Evolutionary conservation across 768 basidiomycete genomes (phyloP), one percentile per base, ranked within the genome.

Genomic region (Epithele typhae): DNA sequence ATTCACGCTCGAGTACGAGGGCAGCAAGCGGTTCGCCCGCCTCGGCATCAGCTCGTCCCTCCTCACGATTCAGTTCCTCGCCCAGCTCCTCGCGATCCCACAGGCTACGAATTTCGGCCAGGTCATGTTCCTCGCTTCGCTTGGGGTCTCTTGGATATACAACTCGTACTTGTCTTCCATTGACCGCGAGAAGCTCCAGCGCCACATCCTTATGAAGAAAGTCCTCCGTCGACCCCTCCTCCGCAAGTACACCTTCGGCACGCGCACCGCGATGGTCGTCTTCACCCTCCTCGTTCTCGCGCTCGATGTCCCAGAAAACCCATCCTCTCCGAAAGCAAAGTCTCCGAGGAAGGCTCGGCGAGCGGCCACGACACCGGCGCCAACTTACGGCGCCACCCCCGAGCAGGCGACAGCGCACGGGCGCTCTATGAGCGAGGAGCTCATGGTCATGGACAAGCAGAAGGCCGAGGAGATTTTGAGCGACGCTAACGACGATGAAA

Each of bases 41-140:
- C n/a, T 8, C 41, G 47, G 47, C 18, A 23, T 23, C 14, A 42
- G 41, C 37, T 48, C 47, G 2, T 24, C 46, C 14, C 41, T 46
- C 18, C 48, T 54, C 37, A 43, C 45, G 8, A 6, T 44, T 30
- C 52, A 54, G 19, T 54, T 49, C 45, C 44, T 54, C 18, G 33
- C 40, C 17, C 52, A 53, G 36, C 36, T 53, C 9, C 43, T 53
- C 9, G 30, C 49, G 47, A 43, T 54, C 14, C 52, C 52, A n/a
- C 52, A 54, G 21, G 52, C 48, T 7, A 43, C 35, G 37, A 37
- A 46, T 15, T 47, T 49, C 37, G 52, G 52, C 2, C 48, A 54
- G 52, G n/a, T 54, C 24, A 38, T 54, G 40, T 54, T 54, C 52
- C 39, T 54, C 37, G 34, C 37, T 27, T 39, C 48, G 32, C 52